Evolutionary conservation across 371 early-diverging fungal genomes (phyloP).

Genomic region (Apophysomyces trapeziformis): DNA sequence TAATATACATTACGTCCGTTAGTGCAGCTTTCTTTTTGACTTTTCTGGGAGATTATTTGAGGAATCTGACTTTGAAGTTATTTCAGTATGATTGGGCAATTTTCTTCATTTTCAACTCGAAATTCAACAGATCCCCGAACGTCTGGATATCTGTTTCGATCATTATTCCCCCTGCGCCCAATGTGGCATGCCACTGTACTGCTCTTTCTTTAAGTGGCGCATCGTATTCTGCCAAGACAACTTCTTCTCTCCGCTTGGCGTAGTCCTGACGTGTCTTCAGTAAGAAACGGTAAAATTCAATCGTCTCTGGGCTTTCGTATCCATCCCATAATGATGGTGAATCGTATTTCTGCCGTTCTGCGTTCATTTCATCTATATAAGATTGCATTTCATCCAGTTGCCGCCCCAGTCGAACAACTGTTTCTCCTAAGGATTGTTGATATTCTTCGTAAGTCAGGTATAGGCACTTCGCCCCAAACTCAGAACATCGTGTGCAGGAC

Average conservation of each 20-base stretch:
- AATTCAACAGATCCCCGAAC: background rate
- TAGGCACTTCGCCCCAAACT: conserved; percentile 14
- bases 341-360: background rate
- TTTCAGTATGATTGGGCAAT: no score
- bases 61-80: no score
- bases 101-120: no score
- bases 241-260: background rate
- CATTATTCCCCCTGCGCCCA: conserved; percentile 7
- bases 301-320: conserved; percentile 7
- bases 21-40: no score
- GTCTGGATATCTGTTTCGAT: conserved; percentile 13
- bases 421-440: conserved; percentile 12
- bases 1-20: no score
- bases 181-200: conserved; percentile 12
- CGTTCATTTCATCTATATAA: conserved; percentile 2
- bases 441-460: conserved; percentile 14
- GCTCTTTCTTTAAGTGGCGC: background rate
- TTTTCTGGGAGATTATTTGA: no score
- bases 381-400: conserved; percentile 12
- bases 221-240: background rate
- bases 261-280: conserved; percentile 12
- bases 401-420: conserved; percentile 4
- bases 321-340: conserved; percentile 7
- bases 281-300: conserved; percentile 10
- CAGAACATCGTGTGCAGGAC: conserved; percentile 11